Conservation (phyloP, 768 basidiomycete genomes). For the Macrolepiota albuminosa region DNA sequence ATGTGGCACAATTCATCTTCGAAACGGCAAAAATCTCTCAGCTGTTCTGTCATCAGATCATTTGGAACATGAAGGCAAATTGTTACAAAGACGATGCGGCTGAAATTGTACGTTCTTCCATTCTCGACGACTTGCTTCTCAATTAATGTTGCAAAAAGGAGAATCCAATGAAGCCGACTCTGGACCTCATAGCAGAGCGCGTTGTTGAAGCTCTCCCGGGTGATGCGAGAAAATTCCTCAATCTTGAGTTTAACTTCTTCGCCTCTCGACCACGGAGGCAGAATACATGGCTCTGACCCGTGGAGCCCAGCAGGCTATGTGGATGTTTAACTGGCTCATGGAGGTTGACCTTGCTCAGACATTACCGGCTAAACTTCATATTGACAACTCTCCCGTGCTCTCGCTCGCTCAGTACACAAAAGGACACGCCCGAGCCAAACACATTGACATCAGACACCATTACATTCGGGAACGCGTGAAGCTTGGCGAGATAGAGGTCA, state of each 20-base stretch:
- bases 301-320: no score
- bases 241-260: slow-evolving; percentile 95
- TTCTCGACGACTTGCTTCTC: not conserved
- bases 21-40: slow-evolving; percentile 98
- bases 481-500: no score
- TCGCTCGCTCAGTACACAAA: no score
- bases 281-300: no score
- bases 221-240: slow-evolving; percentile 83
- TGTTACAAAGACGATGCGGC: slow-evolving; percentile 89
- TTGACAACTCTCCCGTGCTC: no score
- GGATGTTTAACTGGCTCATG: no score
- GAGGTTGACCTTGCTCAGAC: no score
- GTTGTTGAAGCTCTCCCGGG: slow-evolving; percentile 87
- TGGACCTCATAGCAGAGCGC: slow-evolving; percentile 79
- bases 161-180: slow-evolving; percentile 90
- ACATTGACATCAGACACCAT: no score
- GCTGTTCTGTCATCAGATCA: slow-evolving; percentile 97
- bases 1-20: slow-evolving; percentile 92
- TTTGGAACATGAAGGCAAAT: slow-evolving; percentile 99
- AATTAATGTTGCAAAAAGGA: slow-evolving; percentile 50
- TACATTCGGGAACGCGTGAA: no score
- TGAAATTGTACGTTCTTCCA: slow-evolving; percentile 56
- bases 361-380: no score
- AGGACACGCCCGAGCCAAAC: no score
- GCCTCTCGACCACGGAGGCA: slow-evolving; percentile 8